phyloP scores from a whole-genome alignment of 1,139 yeast genomes.

The Geotrichum candidum region DNA sequence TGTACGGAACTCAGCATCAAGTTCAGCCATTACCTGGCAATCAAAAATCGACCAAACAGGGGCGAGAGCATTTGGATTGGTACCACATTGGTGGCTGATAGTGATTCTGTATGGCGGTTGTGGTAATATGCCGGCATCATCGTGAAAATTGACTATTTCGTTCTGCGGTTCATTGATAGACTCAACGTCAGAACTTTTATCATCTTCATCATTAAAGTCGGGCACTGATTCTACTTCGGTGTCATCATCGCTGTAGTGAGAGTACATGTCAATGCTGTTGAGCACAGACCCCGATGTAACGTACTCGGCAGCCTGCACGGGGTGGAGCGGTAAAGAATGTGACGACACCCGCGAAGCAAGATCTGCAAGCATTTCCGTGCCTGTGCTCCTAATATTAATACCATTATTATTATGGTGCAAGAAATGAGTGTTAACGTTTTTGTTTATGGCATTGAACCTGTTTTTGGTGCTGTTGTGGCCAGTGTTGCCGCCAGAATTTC shows the following conservation, averaged over 20 bases:
- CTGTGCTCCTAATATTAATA: neutral
- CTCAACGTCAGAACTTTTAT: neutral
- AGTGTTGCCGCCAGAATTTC: neutral
- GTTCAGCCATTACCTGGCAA: slow-evolving; percentile 26
- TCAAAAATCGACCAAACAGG: slow-evolving; percentile 31
- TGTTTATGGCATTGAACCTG: neutral
- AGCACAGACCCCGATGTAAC: neutral
- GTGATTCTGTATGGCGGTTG: slow-evolving; percentile 4
- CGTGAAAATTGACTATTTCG: neutral
- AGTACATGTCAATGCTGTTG: neutral
- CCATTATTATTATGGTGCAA: neutral
- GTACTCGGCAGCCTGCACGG: neutral
- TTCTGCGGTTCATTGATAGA: neutral
- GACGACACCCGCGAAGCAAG: neutral
- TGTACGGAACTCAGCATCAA: slow-evolving; percentile 27
- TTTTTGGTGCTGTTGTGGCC: neutral
- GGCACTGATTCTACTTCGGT: slow-evolving; percentile 7
- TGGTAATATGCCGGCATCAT: neutral
- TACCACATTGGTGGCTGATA: slow-evolving; percentile 5
- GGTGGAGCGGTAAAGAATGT: neutral
- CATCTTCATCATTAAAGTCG: slow-evolving; percentile 12
- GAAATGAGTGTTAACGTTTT: neutral
- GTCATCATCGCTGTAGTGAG: slow-evolving; percentile 6
- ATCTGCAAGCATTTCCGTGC: neutral
- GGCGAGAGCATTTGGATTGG: slow-evolving; percentile 34